Conservation (phyloP, 2,329 filamentous ascomycete genomes). For the Xylaria sp. region DNA sequence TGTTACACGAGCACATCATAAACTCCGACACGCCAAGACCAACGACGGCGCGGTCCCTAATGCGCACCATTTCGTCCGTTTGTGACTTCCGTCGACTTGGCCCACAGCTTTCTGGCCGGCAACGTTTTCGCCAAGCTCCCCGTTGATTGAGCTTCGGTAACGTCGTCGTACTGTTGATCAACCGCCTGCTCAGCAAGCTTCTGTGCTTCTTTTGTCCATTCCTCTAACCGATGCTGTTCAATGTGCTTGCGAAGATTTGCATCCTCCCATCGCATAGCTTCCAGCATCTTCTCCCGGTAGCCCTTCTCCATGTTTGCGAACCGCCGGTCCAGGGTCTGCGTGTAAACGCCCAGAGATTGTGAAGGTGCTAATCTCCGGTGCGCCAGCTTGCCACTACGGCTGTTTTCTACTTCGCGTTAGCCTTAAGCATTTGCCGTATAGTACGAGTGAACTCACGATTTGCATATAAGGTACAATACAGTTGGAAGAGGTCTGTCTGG, state of each 20-base stretch:
- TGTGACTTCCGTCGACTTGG: slow-evolving; percentile 36
- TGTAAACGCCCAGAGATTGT: slow-evolving; percentile 68
- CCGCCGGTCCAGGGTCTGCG: slow-evolving; percentile 69
- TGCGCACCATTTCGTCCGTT: slow-evolving; percentile 46
- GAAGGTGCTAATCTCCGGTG: slow-evolving; percentile 62
- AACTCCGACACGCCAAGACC: slow-evolving; percentile 41
- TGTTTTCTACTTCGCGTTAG: slow-evolving; percentile 47
- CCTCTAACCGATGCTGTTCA: slow-evolving; percentile 73
- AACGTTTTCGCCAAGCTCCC: slow-evolving; percentile 16
- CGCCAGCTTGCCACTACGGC: slow-evolving; percentile 57
- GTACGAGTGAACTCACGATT: slow-evolving; percentile 65
- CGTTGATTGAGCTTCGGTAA: slow-evolving; percentile 40
- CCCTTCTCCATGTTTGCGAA: slow-evolving; percentile 70
- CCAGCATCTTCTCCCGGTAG: slow-evolving; percentile 73
- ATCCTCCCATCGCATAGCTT: slow-evolving; percentile 80
- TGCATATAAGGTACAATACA: slow-evolving; percentile 72
- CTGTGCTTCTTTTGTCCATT: slow-evolving; percentile 66
- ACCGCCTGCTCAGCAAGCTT: slow-evolving; percentile 48
- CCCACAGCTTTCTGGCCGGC: slow-evolving; percentile 28
- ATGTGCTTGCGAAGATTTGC: slow-evolving; percentile 71
- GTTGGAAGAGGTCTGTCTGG: slow-evolving; percentile 74
- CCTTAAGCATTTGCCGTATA: slow-evolving; percentile 4
- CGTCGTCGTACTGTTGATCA: slow-evolving; percentile 45
- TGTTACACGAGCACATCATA: slow-evolving; percentile 37
- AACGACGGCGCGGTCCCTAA: slow-evolving; percentile 28